Conservation (phyloP, 2,329 filamentous ascomycete genomes). For the Raffaelea albimanens region DNA sequence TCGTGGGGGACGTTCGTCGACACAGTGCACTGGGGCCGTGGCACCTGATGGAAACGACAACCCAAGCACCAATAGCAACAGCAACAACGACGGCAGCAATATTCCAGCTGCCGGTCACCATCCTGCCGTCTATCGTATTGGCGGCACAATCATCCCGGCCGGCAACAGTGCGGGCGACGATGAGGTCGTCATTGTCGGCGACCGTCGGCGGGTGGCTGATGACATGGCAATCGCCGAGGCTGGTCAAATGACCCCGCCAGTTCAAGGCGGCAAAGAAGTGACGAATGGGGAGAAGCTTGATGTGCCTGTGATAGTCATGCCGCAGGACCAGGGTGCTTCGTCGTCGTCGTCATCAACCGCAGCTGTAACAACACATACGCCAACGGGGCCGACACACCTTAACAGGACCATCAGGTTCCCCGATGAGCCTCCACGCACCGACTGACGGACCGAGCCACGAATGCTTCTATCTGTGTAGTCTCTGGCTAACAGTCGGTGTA, state of each 20-base stretch:
- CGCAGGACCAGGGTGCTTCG: no score
- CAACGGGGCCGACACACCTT: conserved; percentile 11
- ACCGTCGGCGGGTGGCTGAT: neutral
- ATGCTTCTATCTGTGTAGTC: no score
- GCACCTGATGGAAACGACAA: neutral
- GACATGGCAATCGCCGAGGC: neutral
- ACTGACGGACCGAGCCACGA: no score
- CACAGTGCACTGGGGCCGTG: neutral
- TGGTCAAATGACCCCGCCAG: no score
- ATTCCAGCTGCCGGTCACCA: neutral
- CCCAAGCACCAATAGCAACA: neutral
- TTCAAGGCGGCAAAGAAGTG: neutral
- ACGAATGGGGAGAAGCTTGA: neutral
- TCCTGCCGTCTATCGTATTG: conserved; percentile 28
- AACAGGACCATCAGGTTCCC: conserved; percentile 33
- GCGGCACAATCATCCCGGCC: conserved; percentile 27
- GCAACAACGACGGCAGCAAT: no score
- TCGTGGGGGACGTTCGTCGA: conserved; percentile 4
- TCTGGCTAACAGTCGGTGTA: no score
- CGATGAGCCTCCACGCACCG: conserved; percentile 21
- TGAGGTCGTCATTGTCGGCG: neutral
- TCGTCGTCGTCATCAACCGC: conserved; percentile 1
- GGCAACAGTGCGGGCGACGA: neutral
- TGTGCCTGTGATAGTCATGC: no score
- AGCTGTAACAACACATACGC: conserved; percentile 19